Conservation (phyloP, 306 rosid species). For the Dryas drummondii region DNA sequence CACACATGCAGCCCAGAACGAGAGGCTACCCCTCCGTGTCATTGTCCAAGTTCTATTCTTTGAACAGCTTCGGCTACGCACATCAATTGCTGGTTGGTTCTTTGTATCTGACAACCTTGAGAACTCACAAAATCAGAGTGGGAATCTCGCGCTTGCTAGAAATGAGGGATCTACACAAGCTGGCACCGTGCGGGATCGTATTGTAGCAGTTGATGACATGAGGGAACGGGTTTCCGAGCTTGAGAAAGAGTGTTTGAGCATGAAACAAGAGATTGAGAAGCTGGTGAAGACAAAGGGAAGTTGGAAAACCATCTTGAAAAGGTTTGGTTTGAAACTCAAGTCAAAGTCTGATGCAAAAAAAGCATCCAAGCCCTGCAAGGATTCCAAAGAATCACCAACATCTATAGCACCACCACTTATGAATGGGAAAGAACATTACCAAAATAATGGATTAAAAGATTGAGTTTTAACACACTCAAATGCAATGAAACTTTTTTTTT, state of each 20-base stretch:
- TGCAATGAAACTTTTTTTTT: not conserved
- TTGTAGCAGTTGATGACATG: slow-evolving; percentile 51
- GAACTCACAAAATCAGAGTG: slow-evolving; percentile 48
- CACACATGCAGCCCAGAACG: slow-evolving; percentile 94
- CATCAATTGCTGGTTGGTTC: slow-evolving; percentile 83
- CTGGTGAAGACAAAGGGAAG: slow-evolving; percentile 67
- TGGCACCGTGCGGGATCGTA: slow-evolving; percentile 18
- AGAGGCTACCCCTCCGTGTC: slow-evolving; percentile 79
- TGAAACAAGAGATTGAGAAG: slow-evolving; percentile 75
- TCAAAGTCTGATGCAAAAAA: slow-evolving; percentile 48
- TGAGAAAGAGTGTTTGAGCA: slow-evolving; percentile 71
- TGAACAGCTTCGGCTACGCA: slow-evolving; percentile 82
- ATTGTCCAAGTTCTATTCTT: slow-evolving; percentile 87
- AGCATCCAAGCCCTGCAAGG: slow-evolving; percentile 35
- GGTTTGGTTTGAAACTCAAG: slow-evolving; percentile 52
- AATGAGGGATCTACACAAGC: slow-evolving; percentile 26
- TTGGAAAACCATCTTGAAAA: slow-evolving; percentile 66
- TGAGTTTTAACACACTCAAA: not conserved
- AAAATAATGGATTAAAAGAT: slow-evolving; percentile 26
- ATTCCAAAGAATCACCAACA: slow-evolving; percentile 46
- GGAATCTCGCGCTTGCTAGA: slow-evolving; percentile 45
- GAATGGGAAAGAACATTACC: slow-evolving; percentile 39
- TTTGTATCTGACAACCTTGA: slow-evolving; percentile 71
- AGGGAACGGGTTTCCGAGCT: slow-evolving; percentile 65
- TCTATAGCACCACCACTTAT: slow-evolving; percentile 5